Conservation (phyloP, 768 basidiomycete genomes). For the Strobilomyces confusus region DNA sequence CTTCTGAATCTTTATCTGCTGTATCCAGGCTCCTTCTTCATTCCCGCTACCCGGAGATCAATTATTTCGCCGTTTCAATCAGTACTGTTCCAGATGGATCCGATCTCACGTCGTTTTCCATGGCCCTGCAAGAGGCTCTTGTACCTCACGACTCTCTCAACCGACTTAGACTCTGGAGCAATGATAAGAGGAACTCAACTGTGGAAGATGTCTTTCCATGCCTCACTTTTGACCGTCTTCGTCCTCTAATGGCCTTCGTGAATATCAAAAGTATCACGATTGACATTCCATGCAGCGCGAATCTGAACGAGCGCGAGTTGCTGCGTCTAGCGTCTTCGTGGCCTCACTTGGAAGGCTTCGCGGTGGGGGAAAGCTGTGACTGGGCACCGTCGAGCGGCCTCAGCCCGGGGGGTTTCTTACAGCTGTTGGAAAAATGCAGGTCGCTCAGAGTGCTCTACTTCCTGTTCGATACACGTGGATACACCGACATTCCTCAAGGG, state of each 20-base stretch:
- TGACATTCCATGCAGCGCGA: background rate
- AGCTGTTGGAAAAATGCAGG: background rate
- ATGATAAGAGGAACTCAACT: too few species aligned
- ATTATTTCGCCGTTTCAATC: too few species aligned
- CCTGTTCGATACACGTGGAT: background rate
- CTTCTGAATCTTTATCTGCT: background rate
- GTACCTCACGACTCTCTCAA: too few species aligned
- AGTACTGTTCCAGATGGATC: background rate
- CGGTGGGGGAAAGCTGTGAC: background rate
- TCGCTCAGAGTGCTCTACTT: background rate
- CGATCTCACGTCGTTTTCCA: background rate
- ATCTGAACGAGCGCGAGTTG: background rate
- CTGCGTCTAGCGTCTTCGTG: background rate
- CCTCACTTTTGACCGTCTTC: background rate
- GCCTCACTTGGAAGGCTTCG: too few species aligned
- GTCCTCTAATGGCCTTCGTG: too few species aligned
- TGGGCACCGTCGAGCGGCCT: background rate
- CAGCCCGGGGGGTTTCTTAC: background rate
- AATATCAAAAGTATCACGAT: too few species aligned
- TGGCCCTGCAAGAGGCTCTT: background rate
- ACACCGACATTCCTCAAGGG: background rate
- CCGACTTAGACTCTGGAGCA: too few species aligned
- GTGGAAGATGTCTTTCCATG: too few species aligned
- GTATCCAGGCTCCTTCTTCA: background rate
- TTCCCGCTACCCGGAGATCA: too few species aligned